Percentiles rank a stretch among this genome's conserved stretches.
Evolutionary conservation across 768 basidiomycete species (phyloP).

Genomic region (Tricholoma hemisulphureum): DNA sequence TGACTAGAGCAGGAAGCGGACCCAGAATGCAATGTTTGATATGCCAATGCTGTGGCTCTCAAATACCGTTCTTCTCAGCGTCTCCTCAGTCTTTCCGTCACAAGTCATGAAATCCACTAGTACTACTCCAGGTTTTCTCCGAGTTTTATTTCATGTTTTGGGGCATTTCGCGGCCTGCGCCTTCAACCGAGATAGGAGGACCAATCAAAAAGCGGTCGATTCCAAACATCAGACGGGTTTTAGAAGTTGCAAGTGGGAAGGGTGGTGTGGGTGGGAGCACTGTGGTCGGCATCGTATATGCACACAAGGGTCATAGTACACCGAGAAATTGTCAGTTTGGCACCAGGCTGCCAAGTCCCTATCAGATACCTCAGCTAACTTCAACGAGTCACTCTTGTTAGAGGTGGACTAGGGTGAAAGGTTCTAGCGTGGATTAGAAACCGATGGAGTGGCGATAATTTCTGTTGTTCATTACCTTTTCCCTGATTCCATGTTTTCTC

Average conservation of each 20-base stretch:
- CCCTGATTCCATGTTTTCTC: too few relatives aligned
- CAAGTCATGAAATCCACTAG: constrained; percentile 20
- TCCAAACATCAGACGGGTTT: constrained; percentile 72
- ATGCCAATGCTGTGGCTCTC: not conserved
- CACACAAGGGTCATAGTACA: too few relatives aligned
- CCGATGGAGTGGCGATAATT: too few relatives aligned
- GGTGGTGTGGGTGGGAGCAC: constrained; percentile 98
- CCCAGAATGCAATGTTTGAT: too few relatives aligned
- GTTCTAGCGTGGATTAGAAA: too few relatives aligned
- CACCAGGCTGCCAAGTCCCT: too few relatives aligned
- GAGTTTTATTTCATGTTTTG: not conserved
- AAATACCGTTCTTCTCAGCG: not conserved
- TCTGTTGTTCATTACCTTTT: too few relatives aligned
- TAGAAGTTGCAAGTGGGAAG: constrained; percentile 84
- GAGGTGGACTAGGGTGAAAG: too few relatives aligned
- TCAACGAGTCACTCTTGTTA: too few relatives aligned
- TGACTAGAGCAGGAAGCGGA: too few relatives aligned
- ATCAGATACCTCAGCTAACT: too few relatives aligned
- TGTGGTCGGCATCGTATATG: constrained; percentile 63
- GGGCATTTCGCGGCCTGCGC: constrained; percentile 32
- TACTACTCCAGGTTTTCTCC: not conserved
- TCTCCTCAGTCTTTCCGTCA: constrained; percentile 8
- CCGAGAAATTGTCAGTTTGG: too few relatives aligned
- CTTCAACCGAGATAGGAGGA: constrained; percentile 57
- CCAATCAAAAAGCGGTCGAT: constrained; percentile 55